Evolutionary conservation across 371 early-diverging fungal species (phyloP), one percentile per base, ranked within the genome.

Genomic region (Paraphysoderma sedebokerense): DNA sequence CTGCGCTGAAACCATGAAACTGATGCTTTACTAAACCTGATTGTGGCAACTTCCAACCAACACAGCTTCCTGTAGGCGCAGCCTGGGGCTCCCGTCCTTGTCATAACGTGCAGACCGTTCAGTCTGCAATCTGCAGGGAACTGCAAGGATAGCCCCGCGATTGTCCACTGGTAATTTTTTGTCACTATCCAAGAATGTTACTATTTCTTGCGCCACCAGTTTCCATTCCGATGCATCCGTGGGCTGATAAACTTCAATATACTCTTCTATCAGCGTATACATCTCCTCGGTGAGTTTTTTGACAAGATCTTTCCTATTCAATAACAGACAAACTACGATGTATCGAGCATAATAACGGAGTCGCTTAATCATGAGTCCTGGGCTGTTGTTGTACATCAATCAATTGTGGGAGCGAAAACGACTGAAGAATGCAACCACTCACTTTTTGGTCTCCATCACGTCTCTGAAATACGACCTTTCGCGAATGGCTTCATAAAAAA

Each of bases 321-420:
- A 63, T 30, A 95, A 66, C 50, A 97, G 55, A 55, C 92, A 88
- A 5, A 93, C 95, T 20, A 95, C 87, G 33, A 91, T 90, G 61
- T 89, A 93, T 12, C 98, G 77, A 0, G 96, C 92, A 59, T 87
- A 92, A 59, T 88, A 97, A 29, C 98, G 79, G 54, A 97, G 74
- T 50, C 90, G 90, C 58, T 97, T 97, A 54, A 92, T 84, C 78
- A 90, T 82, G 32, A 93, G 58, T 1, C 83, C 82, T 8, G 89
- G 76, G 44, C 87, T 90, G 60, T 31, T 20, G 3, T 26, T 20
- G 29, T 7, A 19, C 20, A 45, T 34, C 34, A 17, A 34, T n/a
- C 34, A 34, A 34, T n/a, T 12, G 34, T 12, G 34, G 12, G 34
- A 12, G 34, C 34, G 17, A 34, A 17, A 34, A 17, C n/a, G 34